Evolutionary conservation across 2,329 filamentous ascomycete genomes (phyloP), one percentile per base, ranked within the genome.

Genomic region (Alternaria sp.): DNA sequence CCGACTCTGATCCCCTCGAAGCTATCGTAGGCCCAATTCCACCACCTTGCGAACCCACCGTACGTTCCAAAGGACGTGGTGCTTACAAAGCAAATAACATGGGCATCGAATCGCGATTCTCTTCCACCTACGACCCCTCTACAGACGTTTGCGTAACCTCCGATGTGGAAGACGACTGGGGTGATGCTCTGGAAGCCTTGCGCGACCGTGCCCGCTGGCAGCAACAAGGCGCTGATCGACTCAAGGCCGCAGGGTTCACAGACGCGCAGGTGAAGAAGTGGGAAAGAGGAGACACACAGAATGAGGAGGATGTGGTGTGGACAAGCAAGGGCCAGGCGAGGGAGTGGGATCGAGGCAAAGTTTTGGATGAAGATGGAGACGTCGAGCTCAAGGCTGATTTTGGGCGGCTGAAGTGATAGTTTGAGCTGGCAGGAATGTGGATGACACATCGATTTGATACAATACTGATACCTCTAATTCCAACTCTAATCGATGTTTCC

Each of bases 91-190:
- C 65, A 25, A 71, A 66, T 18, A 64, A 65, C 3, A 68, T 89
- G 27, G 88, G 86, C 10, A 96, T 97, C 66, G 93, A 97, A 73
- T 83, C 86, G 25, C 92, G 92, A 54, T 98, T 97, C 77, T 89
- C 90, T 1, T 82, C 87, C 1, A 85, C 79, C 18, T 90, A 90
- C 69, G 83, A 90, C 62, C 87, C 88, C 1, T 74, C 81, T 7
- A 75, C 81, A n/a, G 87, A 92, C 68, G 78, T 90, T 4, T 80
- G 84, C 40, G 79, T 82, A 44, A 65, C 77, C 62, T 76, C 82
- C 3, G 81, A 83, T 1, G 81, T 80, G 3, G 84, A 84, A 28
- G 88, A 90, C 62, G 88, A 92, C 61, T 97, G 93, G 93, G 91
- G 92, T 45, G 87, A 92, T 69, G 89, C 91, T 1, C 82, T 95